Evolutionary conservation across 2,329 filamentous ascomycete species (phyloP).

Genomic region (Pyrenochaeta sp.): DNA sequence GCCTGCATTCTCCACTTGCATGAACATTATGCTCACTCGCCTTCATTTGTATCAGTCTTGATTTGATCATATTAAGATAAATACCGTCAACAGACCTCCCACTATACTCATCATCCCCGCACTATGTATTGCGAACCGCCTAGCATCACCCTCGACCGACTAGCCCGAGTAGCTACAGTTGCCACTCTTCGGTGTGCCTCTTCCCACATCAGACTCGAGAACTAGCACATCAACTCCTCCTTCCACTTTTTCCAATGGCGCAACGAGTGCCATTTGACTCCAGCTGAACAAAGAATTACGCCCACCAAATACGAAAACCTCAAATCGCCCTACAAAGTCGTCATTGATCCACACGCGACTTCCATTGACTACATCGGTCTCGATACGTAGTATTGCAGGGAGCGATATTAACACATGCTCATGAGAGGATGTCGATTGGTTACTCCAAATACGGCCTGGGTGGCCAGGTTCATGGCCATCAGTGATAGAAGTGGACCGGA

Average conservation of each 20-base stretch:
- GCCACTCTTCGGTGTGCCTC: neutral
- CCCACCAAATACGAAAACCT: slow-evolving; percentile 64
- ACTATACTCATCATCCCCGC: neutral
- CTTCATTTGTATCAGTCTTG: neutral
- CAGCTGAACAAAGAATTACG: slow-evolving; percentile 62
- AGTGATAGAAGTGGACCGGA: slow-evolving; percentile 54
- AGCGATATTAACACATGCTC: slow-evolving; percentile 47
- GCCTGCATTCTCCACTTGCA: too few species aligned
- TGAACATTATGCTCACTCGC: neutral
- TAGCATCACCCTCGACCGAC: neutral
- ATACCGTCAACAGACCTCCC: neutral
- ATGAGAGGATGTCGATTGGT: slow-evolving; percentile 58
- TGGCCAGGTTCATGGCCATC: slow-evolving; percentile 59
- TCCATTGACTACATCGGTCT: slow-evolving; percentile 57
- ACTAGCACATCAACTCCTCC: slow-evolving; percentile 37
- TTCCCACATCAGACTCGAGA: slow-evolving; percentile 8
- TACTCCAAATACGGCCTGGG: slow-evolving; percentile 63
- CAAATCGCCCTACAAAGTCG: slow-evolving; percentile 59
- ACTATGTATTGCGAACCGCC: neutral
- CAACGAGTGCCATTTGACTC: slow-evolving; percentile 67
- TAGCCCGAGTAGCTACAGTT: neutral
- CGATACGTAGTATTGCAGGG: slow-evolving; percentile 51
- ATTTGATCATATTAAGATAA: neutral
- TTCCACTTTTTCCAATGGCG: slow-evolving; percentile 52
- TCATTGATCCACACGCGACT: slow-evolving; percentile 60